Percentiles rank a stretch among this genome's conserved stretches.
These are phyloP conservation scores for Trypanosoma boissoni DNA, from an alignment of 208 protist species.

Conservation along the genomic window DNA sequence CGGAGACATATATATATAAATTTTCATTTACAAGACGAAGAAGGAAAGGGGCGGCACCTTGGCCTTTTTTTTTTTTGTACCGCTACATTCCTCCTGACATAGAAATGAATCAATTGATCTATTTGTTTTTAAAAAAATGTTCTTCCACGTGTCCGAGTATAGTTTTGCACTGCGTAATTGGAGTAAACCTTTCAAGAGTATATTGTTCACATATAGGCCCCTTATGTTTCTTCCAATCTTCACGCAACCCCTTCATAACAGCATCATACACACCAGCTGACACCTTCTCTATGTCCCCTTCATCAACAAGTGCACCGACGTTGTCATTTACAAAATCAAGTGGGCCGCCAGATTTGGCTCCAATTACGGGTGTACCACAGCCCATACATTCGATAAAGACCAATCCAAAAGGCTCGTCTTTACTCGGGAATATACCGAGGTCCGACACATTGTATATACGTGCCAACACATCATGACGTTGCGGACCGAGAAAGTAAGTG, in stretches of 20 bases:
- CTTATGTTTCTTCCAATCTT: conserved; percentile 76
- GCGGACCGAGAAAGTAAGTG: conserved; percentile 69
- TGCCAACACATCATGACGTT: conserved; percentile 55
- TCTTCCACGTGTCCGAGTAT: conserved; percentile 52
- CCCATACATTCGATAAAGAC: conserved; percentile 85
- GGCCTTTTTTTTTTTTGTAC: no score
- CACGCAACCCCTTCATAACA: conserved; percentile 44
- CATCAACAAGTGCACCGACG: conserved; percentile 63
- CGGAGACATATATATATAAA: no score
- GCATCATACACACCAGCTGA: conserved; percentile 44
- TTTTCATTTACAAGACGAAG: no score
- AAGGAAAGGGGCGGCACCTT: no score
- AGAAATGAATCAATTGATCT: not conserved
- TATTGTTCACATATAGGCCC: conserved; percentile 51
- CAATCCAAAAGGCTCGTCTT: conserved; percentile 75
- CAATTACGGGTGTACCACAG: conserved; percentile 73
- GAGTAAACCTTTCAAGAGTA: conserved; percentile 55
- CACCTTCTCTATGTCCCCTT: conserved; percentile 56
- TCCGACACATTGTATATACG: conserved; percentile 60
- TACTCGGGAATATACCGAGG: conserved; percentile 69
- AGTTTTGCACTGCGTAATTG: conserved; percentile 39
- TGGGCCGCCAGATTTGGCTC: conserved; percentile 71
- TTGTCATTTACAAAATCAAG: conserved; percentile 72
- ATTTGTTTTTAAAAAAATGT: conserved; percentile 32
- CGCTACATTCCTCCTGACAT: not conserved